Conservation (phyloP, 805 yeast genomes). For the Metschnikowia corniflorae region DNA sequence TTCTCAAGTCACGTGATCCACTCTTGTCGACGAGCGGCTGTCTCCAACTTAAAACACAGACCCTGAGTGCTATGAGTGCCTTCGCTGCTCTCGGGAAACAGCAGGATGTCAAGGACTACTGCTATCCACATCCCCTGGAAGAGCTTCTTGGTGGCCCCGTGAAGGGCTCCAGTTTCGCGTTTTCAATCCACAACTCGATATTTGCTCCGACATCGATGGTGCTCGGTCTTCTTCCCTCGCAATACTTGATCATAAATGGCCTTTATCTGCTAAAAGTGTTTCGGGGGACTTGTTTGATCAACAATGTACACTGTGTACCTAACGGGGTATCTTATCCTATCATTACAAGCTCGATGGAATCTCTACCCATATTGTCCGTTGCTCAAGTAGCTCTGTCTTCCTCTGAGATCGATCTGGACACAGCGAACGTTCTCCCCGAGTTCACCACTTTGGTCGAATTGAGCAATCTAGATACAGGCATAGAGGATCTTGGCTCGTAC, state of each 20-base stretch:
- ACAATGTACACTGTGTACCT: constrained; percentile 31
- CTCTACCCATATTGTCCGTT: constrained; percentile 42
- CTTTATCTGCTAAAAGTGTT: constrained; percentile 42
- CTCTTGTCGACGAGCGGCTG: too few relatives aligned
- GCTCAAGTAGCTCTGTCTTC: constrained; percentile 30
- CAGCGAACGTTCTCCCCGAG: constrained; percentile 25
- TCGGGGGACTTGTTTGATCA: constrained; percentile 46
- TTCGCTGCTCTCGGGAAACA: constrained; percentile 15
- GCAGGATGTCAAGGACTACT: constrained; percentile 4
- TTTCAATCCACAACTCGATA: constrained; percentile 11
- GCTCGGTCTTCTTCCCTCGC: constrained; percentile 42
- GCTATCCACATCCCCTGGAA: constrained; percentile 10
- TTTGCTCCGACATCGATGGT: constrained; percentile 12
- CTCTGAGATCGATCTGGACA: constrained; percentile 16
- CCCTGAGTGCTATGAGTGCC: constrained; percentile 14
- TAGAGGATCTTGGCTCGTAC: constrained; percentile 41
- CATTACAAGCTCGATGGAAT: constrained; percentile 34
- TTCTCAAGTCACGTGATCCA: too few relatives aligned
- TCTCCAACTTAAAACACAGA: too few relatives aligned
- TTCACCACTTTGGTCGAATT: constrained; percentile 44
- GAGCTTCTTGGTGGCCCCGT: constrained; percentile 6
- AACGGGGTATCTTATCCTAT: constrained; percentile 25
- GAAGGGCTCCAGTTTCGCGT: constrained; percentile 6
- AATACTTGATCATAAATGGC: constrained; percentile 46
- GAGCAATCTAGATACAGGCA: constrained; percentile 37